These are phyloP conservation scores for Aspergillus affinis DNA, from an alignment of 495 filamentous ascomycete species.

Conservation along the genomic window DNA sequence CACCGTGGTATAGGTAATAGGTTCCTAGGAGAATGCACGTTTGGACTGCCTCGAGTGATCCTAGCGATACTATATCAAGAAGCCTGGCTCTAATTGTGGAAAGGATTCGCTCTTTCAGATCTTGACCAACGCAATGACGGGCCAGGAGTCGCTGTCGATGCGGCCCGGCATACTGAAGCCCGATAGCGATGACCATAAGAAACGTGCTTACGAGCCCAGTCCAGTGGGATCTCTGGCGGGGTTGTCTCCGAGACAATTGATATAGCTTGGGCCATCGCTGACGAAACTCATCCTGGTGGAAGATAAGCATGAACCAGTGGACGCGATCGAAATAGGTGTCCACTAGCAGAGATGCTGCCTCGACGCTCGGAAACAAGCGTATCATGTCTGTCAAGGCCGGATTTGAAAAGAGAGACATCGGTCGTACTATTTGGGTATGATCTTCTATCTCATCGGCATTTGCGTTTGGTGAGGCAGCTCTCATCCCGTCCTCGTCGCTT, in stretches of 20 bases:
- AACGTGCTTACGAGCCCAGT: conserved; percentile 22
- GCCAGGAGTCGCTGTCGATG: conserved; percentile 14
- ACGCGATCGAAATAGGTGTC: conserved; percentile 39
- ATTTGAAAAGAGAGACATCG: no score
- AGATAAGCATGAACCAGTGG: conserved; percentile 41
- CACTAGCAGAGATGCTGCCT: conserved; percentile 27
- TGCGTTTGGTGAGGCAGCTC: not conserved
- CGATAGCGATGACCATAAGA: conserved; percentile 31
- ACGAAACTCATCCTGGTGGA: conserved; percentile 38
- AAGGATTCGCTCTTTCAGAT: conserved; percentile 26
- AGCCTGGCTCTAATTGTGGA: conserved; percentile 14
- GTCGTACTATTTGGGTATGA: not conserved
- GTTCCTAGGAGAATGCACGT: conserved; percentile 36
- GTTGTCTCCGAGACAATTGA: no score
- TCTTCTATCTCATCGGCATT: not conserved
- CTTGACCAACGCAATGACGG: conserved; percentile 9
- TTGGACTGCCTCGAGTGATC: conserved; percentile 33
- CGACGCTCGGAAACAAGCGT: conserved; percentile 11
- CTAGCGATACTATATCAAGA: conserved; percentile 27
- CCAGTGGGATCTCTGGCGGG: no score
- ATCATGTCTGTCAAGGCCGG: no score
- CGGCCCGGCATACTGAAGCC: conserved; percentile 25
- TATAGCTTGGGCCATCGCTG: conserved; percentile 21
- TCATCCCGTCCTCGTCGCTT: not conserved
- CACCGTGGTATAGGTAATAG: conserved; percentile 39